phyloP scores from a whole-genome alignment of 1,284 basidiomycete genomes.

The Salmacisia buchloeana region DNA sequence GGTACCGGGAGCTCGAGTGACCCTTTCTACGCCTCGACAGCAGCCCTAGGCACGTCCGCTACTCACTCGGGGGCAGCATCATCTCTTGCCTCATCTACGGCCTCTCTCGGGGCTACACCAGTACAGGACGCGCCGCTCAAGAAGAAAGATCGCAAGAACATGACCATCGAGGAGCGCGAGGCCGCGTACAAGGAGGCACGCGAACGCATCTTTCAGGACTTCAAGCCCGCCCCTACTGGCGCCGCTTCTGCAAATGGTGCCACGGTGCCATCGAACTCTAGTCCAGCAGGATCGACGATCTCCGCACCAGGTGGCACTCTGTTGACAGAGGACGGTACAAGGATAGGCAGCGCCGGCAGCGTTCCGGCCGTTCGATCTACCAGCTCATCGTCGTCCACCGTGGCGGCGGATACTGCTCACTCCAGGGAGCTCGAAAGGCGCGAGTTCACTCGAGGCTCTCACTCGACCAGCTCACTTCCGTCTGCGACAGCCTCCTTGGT shows the following conservation, averaged over 20 bases:
- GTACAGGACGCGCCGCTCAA: not conserved
- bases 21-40: not conserved
- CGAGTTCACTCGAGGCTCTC: not conserved
- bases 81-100: not conserved
- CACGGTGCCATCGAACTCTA: no score
- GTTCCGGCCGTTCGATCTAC: no score
- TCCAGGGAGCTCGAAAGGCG: not conserved
- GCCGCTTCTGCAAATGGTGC: no score
- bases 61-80: not conserved
- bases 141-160: constrained; percentile 26
- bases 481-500: not conserved
- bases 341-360: no score
- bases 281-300: no score
- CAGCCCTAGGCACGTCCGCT: not conserved
- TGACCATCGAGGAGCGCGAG: constrained; percentile 42
- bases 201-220: constrained; percentile 29
- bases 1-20: not conserved
- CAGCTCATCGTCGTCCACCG: no score
- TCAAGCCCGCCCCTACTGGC: not conserved
- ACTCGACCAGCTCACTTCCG: not conserved
- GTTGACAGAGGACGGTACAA: no score
- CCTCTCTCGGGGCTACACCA: not conserved
- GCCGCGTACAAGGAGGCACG: constrained; percentile 38
- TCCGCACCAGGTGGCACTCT: no score
- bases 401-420: no score